Evolutionary conservation across 2,329 filamentous ascomycete genomes (phyloP).

Genomic region (Pseudocercospora fuligena): DNA sequence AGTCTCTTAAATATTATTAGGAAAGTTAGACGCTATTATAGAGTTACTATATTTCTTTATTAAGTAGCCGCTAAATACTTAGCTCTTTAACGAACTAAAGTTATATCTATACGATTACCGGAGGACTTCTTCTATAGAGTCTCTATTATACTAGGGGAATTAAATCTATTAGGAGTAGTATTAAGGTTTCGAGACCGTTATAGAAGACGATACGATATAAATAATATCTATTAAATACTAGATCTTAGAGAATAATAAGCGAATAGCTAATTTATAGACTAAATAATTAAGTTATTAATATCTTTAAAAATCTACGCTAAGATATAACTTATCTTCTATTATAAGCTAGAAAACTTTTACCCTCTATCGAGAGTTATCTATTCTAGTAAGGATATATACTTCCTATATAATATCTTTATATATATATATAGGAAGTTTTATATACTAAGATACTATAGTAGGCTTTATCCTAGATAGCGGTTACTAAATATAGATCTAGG

Average conservation of each 20-base stretch:
- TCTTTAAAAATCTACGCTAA: neutral
- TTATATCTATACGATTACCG: neutral
- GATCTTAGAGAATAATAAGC: neutral
- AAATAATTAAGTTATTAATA: neutral
- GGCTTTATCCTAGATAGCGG: neutral
- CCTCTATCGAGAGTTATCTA: neutral
- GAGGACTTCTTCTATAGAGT: neutral
- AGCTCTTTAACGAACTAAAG: constrained; percentile 1
- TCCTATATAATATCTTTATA: constrained; percentile 1
- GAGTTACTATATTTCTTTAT: neutral
- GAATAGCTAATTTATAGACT: neutral
- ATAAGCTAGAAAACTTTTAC: neutral
- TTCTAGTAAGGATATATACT: neutral
- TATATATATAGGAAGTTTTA: neutral
- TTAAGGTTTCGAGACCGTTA: neutral
- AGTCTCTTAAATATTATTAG: neutral
- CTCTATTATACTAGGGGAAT: neutral
- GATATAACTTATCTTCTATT: neutral
- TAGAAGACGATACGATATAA: neutral
- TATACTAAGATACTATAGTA: neutral
- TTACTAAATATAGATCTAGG: constrained; percentile 1
- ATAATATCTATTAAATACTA: neutral
- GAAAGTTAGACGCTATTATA: neutral
- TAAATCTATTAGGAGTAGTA: neutral
- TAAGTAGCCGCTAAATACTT: neutral